A percentile compares a stretch with the other conserved stretches of the same genome.
phyloP scores from a whole-genome alignment of 768 basidiomycete genomes.

The Boletus coccyginus region DNA sequence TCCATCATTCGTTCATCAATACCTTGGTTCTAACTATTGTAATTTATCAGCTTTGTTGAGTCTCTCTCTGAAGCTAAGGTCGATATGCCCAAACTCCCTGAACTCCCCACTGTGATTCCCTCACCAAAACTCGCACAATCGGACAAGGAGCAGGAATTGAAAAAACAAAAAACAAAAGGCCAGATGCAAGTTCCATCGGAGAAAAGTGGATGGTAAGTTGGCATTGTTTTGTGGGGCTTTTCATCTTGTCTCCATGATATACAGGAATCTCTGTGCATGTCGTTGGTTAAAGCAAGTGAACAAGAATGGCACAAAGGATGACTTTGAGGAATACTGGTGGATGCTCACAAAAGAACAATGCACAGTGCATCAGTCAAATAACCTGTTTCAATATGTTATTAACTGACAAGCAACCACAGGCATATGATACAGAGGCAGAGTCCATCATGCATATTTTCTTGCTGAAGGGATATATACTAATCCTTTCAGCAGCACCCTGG shows the following conservation, averaged over 20 bases:
- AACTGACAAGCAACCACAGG: no score
- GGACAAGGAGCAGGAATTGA: not conserved
- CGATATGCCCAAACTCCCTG: not conserved
- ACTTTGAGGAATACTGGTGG: not conserved
- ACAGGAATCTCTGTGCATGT: not conserved
- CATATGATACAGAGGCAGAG: no score
- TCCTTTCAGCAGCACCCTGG: no score
- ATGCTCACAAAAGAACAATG: not conserved
- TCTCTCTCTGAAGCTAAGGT: not conserved
- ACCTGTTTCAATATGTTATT: no score
- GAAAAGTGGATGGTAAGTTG: not conserved
- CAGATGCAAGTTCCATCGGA: not conserved
- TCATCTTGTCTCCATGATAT: no score
- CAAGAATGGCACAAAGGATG: not conserved
- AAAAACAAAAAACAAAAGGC: not conserved
- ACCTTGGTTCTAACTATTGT: not conserved
- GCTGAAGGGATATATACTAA: no score
- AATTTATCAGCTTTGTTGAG: not conserved
- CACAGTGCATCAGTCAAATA: not conserved
- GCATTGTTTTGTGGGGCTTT: not conserved
- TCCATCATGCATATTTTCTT: no score
- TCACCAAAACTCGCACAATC: not conserved
- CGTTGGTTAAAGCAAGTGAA: slow-evolving; percentile 1
- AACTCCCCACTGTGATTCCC: not conserved
- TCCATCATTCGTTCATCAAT: not conserved